Conservation (phyloP, 2,329 filamentous ascomycete genomes). For the Fusarium sp. region DNA sequence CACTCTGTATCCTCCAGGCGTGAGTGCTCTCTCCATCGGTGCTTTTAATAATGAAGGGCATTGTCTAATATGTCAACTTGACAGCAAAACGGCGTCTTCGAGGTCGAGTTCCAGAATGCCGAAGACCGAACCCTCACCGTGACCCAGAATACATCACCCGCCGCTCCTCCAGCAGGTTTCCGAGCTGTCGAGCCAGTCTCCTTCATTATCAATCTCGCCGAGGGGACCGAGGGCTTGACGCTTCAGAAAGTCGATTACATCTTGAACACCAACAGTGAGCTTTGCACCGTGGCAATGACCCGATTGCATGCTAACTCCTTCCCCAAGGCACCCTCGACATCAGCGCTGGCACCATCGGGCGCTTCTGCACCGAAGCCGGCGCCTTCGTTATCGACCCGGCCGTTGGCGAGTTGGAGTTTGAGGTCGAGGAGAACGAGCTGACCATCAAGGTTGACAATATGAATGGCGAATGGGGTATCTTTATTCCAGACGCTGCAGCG, state of each 20-base stretch:
- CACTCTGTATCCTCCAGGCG: slow-evolving; percentile 48
- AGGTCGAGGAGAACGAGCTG: slow-evolving; percentile 55
- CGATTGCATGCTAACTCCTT: background rate
- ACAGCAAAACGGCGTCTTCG: slow-evolving; percentile 49
- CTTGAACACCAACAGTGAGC: slow-evolving; percentile 48
- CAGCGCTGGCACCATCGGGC: background rate
- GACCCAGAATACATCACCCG: slow-evolving; percentile 49
- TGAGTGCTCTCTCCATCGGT: slow-evolving; percentile 32
- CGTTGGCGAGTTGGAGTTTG: slow-evolving; percentile 52
- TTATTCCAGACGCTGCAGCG: slow-evolving; percentile 33
- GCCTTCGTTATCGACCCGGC: background rate
- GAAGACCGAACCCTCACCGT: slow-evolving; percentile 51
- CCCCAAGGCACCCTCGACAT: background rate
- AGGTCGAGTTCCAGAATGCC: slow-evolving; percentile 55
- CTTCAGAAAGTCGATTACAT: slow-evolving; percentile 56
- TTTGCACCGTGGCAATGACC: background rate
- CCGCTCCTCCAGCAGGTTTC: slow-evolving; percentile 51
- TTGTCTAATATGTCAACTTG: background rate
- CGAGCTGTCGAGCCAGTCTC: slow-evolving; percentile 51
- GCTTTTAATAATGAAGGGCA: background rate
- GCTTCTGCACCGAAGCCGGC: background rate
- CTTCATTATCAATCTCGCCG: slow-evolving; percentile 49
- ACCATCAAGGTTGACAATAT: slow-evolving; percentile 46
- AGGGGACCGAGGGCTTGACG: slow-evolving; percentile 48
- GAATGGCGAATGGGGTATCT: slow-evolving; percentile 50